phyloP scores from a whole-genome alignment of 495 filamentous ascomycete genomes.

The Lasiosphaeria miniovina region DNA sequence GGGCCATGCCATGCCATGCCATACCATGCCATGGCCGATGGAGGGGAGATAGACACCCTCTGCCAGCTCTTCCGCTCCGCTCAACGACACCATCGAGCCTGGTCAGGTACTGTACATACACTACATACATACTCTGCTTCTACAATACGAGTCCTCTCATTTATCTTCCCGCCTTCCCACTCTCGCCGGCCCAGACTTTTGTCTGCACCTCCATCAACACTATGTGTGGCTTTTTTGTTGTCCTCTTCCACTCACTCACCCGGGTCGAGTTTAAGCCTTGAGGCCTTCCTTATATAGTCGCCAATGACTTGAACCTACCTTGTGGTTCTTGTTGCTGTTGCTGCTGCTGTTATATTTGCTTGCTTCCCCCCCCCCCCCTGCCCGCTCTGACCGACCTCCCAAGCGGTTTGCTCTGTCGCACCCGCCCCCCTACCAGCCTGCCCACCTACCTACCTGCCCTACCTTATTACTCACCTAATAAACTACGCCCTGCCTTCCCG shows the following conservation, averaged over 20 bases:
- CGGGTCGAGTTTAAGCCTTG: neutral
- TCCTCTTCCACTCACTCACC: neutral
- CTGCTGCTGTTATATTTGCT: slow-evolving; percentile 1
- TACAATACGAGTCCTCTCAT: neutral
- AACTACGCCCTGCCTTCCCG: neutral
- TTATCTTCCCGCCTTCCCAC: neutral
- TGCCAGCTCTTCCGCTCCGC: neutral
- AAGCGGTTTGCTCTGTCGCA: neutral
- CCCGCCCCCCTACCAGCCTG: neutral
- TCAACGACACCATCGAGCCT: neutral
- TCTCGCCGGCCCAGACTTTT: too few species aligned
- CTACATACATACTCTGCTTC: neutral
- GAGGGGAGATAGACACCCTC: neutral
- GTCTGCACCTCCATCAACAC: neutral
- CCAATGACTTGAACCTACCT: neutral
- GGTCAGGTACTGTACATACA: neutral
- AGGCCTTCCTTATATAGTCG: neutral
- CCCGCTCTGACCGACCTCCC: neutral
- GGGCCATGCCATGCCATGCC: too few species aligned
- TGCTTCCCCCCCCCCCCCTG: neutral
- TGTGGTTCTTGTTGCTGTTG: too few species aligned
- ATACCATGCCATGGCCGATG: too few species aligned
- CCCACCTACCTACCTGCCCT: too few species aligned
- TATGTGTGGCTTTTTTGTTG: neutral
- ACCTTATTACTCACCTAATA: neutral